Percentiles rank a stretch among this genome's conserved stretches.
Conservation (phyloP, 2,329 filamentous ascomycete genomes). For the Colletotrichum sp. region DNA sequence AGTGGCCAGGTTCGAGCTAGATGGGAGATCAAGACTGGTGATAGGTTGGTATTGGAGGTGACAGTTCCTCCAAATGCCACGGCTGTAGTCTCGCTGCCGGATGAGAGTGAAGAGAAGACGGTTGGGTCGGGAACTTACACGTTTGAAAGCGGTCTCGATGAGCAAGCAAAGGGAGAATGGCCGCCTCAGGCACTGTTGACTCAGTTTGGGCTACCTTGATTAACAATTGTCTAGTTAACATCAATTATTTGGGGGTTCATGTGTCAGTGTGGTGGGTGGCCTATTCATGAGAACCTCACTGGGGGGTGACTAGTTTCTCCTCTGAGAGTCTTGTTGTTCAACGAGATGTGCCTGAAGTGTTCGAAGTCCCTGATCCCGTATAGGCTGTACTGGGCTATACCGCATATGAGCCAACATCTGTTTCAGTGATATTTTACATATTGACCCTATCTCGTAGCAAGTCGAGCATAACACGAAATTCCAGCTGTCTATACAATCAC, state of each 20-base stretch:
- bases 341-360: neutral
- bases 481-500: neutral
- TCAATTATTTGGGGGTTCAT: too few relatives aligned
- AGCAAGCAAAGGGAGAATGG: neutral
- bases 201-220: neutral
- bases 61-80: neutral
- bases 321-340: neutral
- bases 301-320: too few relatives aligned
- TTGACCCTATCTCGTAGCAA: neutral
- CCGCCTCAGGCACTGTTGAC: neutral
- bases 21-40: constrained; percentile 26
- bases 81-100: neutral
- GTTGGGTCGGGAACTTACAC: neutral
- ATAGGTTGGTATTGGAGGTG: neutral
- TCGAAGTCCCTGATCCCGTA: neutral
- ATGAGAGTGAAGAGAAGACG: neutral
- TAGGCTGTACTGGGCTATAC: too few relatives aligned
- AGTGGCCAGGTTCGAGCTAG: constrained; percentile 31
- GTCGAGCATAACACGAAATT: neutral
- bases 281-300: neutral
- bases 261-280: neutral
- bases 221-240: too few relatives aligned
- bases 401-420: rapidly evolving
- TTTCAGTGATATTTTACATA: too few relatives aligned
- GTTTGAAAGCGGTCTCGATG: neutral